Conservation (phyloP, 306 rosid species). For the Albizia julibrissin region DNA sequence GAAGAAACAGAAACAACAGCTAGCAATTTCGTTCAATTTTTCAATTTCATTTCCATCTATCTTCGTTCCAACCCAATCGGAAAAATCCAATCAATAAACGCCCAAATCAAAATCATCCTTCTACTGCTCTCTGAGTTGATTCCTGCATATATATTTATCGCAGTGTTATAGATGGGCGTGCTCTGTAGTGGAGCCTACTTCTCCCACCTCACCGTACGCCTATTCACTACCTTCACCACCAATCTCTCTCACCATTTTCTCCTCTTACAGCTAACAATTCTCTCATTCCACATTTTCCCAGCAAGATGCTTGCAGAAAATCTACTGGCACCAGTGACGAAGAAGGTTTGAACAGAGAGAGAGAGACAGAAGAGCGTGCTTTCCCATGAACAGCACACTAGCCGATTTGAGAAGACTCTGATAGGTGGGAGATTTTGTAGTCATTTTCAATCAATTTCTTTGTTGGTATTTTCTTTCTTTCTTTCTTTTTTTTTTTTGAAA, state of each 20-base stretch:
- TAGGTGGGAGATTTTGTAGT: constrained; percentile 45
- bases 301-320: background rate
- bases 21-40: background rate
- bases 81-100: constrained; percentile 33
- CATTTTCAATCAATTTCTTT: constrained; percentile 27
- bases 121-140: constrained; percentile 14
- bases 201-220: constrained; percentile 47
- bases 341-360: background rate
- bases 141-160: constrained; percentile 31
- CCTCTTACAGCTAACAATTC: constrained; percentile 33
- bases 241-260: constrained; percentile 31
- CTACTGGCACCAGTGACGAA: background rate
- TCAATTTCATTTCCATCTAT: background rate
- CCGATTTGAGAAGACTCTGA: constrained; percentile 29
- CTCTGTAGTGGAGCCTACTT: constrained; percentile 75
- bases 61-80: constrained; percentile 1
- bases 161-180: constrained; percentile 55
- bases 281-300: constrained; percentile 24
- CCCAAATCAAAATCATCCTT: constrained; percentile 40
- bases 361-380: background rate
- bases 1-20: background rate
- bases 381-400: constrained; percentile 19
- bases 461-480: background rate
- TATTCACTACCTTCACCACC: constrained; percentile 59
- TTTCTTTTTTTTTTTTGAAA: background rate